A percentile compares a stretch with the other conserved stretches of the same genome.
Conservation (phyloP, 208 protist genomes). For the Leishmania lainsoni region DNA sequence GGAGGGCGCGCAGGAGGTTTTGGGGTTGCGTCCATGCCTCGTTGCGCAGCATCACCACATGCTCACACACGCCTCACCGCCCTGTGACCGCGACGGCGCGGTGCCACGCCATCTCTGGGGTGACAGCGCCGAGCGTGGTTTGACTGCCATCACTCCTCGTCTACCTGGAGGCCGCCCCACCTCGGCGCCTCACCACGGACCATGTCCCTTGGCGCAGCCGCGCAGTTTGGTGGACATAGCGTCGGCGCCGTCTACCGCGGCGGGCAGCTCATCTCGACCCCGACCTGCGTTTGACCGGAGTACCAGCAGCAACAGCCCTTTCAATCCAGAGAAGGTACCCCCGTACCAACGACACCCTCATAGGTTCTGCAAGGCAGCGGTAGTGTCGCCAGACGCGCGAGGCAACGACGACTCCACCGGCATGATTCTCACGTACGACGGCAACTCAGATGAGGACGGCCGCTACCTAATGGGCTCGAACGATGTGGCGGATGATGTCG, state of each 20-base stretch:
- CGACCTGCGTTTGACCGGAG: not conserved
- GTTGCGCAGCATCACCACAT: not conserved
- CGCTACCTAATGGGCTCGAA: not conserved
- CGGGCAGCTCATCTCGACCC: not conserved
- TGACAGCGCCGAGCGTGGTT: not conserved
- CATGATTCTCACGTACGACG: not conserved
- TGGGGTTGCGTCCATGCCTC: not conserved
- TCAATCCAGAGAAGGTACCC: not conserved
- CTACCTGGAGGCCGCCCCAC: not conserved
- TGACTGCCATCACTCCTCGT: not conserved
- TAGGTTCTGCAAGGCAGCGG: not conserved
- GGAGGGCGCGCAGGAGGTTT: not conserved
- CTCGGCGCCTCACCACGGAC: not conserved
- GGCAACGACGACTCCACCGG: not conserved
- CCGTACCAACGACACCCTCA: not conserved
- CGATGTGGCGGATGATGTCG: not conserved
- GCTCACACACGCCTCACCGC: no score
- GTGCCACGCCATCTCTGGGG: not conserved
- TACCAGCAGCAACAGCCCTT: not conserved
- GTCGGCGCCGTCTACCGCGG: not conserved
- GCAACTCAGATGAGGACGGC: not conserved
- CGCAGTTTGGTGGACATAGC: not conserved
- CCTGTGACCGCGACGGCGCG: not conserved
- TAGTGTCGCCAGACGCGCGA: not conserved
- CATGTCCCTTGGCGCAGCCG: not conserved